phyloP scores from a whole-genome alignment of 345 rosid species.

The Citrus reticulata region DNA sequence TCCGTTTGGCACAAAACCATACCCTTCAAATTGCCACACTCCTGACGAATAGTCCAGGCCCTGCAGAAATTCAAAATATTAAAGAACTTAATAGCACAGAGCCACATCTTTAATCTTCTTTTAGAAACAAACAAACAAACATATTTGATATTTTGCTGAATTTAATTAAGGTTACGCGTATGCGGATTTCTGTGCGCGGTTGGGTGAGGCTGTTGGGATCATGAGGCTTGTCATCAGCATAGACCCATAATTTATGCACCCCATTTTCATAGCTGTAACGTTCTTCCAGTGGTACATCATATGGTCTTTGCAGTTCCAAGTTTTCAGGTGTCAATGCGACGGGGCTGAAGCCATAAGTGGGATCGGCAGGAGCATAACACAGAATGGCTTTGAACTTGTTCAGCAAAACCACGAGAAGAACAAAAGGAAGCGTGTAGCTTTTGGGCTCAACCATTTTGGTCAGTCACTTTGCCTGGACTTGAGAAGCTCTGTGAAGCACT shows the following conservation, averaged over 20 bases:
- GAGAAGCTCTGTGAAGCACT: neutral
- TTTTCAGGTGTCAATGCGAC: conserved; percentile 22
- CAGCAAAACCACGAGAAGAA: neutral
- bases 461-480: neutral
- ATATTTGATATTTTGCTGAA: too few species aligned
- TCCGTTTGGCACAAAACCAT: conserved; percentile 39
- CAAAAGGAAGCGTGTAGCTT: neutral
- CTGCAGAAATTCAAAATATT: conserved; percentile 8
- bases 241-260: conserved; percentile 30
- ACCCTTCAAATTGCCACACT: conserved; percentile 44
- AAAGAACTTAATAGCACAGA: neutral
- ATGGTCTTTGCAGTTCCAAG: conserved; percentile 33
- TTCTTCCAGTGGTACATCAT: conserved; percentile 19
- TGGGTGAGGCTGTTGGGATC: conserved; percentile 30
- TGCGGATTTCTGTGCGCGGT: conserved; percentile 36
- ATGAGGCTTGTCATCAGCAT: conserved; percentile 41
- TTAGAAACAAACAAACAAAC: too few species aligned
- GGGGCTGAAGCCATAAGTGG: conserved; percentile 26
- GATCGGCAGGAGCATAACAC: conserved; percentile 16
- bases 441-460: neutral
- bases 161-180: conserved; percentile 12
- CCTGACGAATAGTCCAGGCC: conserved; percentile 37
- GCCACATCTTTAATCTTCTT: neutral
- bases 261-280: conserved; percentile 32
- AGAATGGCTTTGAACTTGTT: neutral